A percentile compares a stretch with the other conserved stretches of the same genome.
These are phyloP conservation scores for Raffaelea arxii DNA, from an alignment of 2,329 filamentous ascomycete genomes.

Conservation along the genomic window DNA sequence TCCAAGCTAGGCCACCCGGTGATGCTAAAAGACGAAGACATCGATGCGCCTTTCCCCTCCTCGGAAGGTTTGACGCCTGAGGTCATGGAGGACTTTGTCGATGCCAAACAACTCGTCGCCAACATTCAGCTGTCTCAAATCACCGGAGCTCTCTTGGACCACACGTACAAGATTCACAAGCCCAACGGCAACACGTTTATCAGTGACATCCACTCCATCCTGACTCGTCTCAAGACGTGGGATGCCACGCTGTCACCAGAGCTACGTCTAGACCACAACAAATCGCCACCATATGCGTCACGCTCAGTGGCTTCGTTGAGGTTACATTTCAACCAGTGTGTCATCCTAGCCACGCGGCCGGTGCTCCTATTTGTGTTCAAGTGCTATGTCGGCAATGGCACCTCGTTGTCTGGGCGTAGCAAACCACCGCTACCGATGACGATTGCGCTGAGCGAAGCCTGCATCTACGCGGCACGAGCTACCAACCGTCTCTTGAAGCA, in stretches of 20 bases:
- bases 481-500: constrained; percentile 16
- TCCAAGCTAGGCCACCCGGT: constrained; percentile 5
- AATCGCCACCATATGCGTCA: constrained; percentile 1
- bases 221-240: constrained; percentile 1
- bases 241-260: constrained; percentile 8
- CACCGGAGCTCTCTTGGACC: constrained; percentile 2
- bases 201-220: constrained; percentile 1
- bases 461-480: constrained; percentile 17
- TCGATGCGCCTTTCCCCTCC: constrained; percentile 1
- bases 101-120: constrained; percentile 2
- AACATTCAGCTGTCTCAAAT: neutral
- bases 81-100: neutral
- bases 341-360: constrained; percentile 3
- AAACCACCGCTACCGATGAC: constrained; percentile 18
- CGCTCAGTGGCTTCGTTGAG: constrained; percentile 1
- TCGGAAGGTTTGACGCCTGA: neutral
- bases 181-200: neutral
- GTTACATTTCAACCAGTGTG: constrained; percentile 4
- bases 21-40: constrained; percentile 2
- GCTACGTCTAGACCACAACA: neutral
- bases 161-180: constrained; percentile 4
- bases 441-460: constrained; percentile 20
- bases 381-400: neutral
- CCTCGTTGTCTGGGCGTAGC: neutral
- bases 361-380: constrained; percentile 2